phyloP scores from a whole-genome alignment of 2,329 filamentous ascomycete species.

The Cladosporium sp. region DNA sequence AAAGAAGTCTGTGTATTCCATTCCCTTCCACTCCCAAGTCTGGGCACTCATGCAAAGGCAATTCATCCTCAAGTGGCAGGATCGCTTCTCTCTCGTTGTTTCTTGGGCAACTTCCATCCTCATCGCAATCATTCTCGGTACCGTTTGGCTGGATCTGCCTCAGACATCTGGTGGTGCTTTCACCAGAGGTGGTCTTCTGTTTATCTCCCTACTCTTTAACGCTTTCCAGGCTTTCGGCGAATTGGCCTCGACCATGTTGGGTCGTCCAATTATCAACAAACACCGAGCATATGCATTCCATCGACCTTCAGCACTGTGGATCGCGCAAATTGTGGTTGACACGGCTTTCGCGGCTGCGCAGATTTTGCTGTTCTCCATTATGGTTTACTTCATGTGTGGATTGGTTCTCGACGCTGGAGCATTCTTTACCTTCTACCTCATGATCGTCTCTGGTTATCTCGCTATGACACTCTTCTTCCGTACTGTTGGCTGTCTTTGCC shows the following conservation, averaged over 20 bases:
- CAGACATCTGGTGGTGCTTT: constrained; percentile 65
- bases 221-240: constrained; percentile 84
- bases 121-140: constrained; percentile 74
- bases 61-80: constrained; percentile 80
- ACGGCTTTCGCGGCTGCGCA: constrained; percentile 63
- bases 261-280: constrained; percentile 74
- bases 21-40: constrained; percentile 77
- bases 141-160: constrained; percentile 69
- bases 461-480: constrained; percentile 75
- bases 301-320: constrained; percentile 75
- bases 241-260: constrained; percentile 69
- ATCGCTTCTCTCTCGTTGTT: constrained; percentile 70
- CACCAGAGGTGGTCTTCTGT: constrained; percentile 75
- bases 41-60: constrained; percentile 81
- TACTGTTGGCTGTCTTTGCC: constrained; percentile 68
- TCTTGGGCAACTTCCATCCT: constrained; percentile 68
- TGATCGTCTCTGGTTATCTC: constrained; percentile 33
- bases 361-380: constrained; percentile 68
- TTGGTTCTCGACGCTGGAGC: constrained; percentile 65
- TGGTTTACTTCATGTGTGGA: constrained; percentile 75
- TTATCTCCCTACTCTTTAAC: constrained; percentile 77
- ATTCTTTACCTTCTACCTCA: constrained; percentile 72
- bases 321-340: constrained; percentile 78
- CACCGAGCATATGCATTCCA: constrained; percentile 81
- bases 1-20: constrained; percentile 72